These are phyloP conservation scores for Trematosphaeria pertusa DNA, from an alignment of 2,329 filamentous ascomycete genomes.

Conservation along the genomic window DNA sequence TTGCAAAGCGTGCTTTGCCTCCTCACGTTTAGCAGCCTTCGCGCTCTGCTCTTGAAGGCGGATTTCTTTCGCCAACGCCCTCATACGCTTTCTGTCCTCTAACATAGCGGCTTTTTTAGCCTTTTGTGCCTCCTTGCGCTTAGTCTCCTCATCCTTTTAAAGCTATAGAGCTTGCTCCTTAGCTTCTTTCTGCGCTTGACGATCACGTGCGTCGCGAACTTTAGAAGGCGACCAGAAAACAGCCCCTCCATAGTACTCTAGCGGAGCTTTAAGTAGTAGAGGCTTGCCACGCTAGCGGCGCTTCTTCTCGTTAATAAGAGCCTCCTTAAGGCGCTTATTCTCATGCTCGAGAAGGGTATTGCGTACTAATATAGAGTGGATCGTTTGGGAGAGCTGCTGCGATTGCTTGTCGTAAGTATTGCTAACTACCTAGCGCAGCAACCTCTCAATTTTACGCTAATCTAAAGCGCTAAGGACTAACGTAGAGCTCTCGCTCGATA, in stretches of 20 bases:
- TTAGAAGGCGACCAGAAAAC: conserved; percentile 14
- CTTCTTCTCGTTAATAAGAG: conserved; percentile 17
- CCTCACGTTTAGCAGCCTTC: background rate
- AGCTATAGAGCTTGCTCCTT: conserved; percentile 6
- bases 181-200: conserved; percentile 10
- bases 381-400: conserved; percentile 4
- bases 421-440: conserved; percentile 7
- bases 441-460: conserved; percentile 12
- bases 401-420: conserved; percentile 5
- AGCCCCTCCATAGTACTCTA: conserved; percentile 12
- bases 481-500: conserved; percentile 1
- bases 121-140: background rate
- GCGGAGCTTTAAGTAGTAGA: conserved; percentile 8
- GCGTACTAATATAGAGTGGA: conserved; percentile 2
- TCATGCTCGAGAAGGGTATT: conserved; percentile 4
- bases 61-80: too few species aligned
- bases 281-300: conserved; percentile 7
- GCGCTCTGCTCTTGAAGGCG: conserved; percentile 3
- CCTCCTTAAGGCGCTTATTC: conserved; percentile 8
- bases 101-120: conserved; percentile 3
- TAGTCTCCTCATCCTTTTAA: conserved; percentile 6
- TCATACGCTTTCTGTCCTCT: conserved; percentile 1
- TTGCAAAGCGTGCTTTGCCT: background rate
- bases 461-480: conserved; percentile 12
- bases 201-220: conserved; percentile 5